Evolutionary conservation across 2,329 filamentous ascomycete species (phyloP).

Genomic region (Lomentospora prolificans): DNA sequence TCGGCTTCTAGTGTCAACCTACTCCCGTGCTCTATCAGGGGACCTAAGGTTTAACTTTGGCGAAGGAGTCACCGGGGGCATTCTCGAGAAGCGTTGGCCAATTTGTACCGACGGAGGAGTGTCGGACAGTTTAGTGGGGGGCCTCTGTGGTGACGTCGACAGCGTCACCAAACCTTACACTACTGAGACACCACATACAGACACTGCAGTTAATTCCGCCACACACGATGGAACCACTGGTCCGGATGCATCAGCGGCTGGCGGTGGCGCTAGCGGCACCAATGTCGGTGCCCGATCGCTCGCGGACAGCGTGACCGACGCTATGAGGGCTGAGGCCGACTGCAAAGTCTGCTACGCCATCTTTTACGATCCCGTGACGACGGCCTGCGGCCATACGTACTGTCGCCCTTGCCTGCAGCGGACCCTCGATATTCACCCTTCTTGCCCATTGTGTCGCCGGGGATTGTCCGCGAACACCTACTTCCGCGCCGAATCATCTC

Average conservation of each 20-base stretch:
- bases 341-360: constrained; percentile 82
- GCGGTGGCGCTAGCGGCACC: background rate
- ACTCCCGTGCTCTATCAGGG: background rate
- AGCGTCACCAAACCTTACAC: background rate
- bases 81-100: background rate
- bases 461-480: constrained; percentile 41
- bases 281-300: constrained; percentile 17
- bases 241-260: background rate
- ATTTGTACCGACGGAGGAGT: background rate
- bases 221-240: no score
- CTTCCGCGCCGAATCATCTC: constrained; percentile 28
- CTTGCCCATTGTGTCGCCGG: constrained; percentile 74
- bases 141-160: background rate
- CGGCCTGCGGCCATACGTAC: constrained; percentile 80
- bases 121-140: background rate
- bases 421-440: constrained; percentile 64
- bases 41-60: background rate
- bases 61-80: background rate
- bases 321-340: constrained; percentile 56
- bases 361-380: constrained; percentile 74
- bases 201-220: background rate
- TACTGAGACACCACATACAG: background rate
- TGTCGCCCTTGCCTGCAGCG: constrained; percentile 71
- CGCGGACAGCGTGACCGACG: constrained; percentile 11
- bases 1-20: background rate